Evolutionary conservation across 352 stramenopile species (phyloP), one percentile per base, ranked within the genome.

Genomic region (Phytophthora gonapodyides): DNA sequence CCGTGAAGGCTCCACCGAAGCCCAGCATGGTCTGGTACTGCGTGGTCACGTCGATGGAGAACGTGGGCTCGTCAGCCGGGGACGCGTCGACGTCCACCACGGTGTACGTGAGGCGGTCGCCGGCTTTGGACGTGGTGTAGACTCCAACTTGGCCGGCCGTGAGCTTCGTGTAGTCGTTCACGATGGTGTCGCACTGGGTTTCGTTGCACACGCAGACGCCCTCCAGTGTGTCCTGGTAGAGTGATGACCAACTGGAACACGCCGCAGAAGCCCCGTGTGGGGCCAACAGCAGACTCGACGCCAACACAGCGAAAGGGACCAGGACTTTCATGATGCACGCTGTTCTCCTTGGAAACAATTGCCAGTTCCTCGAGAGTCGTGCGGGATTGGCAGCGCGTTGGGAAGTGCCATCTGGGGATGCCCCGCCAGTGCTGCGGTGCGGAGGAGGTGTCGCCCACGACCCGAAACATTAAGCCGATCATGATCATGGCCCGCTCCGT

Each of bases 1-100:
- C 87, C 11, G 87, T 95, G 68, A 94, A 94, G 9, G 82, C 84
- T 17, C 84, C 87, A 17, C 87, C 87, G 57, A 96, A 96, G n/a
- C 82, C 84, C 17, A 89, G 49, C 35, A 95, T 89, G 8, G 78
- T 61, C 69, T 94, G 74, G 61, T 78, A 80, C 52, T 44, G 75
- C n/a, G 64, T 72, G 3, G 19, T 48, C 34, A 56, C 49, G 46
- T 78, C 59, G 35, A 80, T 64, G 16, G 57, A 47, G 35, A 82
- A 61, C 37, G 73, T 66, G 10, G 62, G 35, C 0, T 57, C 57
- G 12, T 45, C 35, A 11, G 48, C 45, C 8, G n/a, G 44, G 2
- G 58, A 7, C 34, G 63, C 71, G 7, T 64, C 51, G 41, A 68
- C 16, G 7, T 67, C 57, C 5, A 33, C 19, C 16, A 51, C 38